Base-by-base conservation (phyloP, 2,329 filamentous ascomycete genomes). In the Cladosporium sp. region DNA sequence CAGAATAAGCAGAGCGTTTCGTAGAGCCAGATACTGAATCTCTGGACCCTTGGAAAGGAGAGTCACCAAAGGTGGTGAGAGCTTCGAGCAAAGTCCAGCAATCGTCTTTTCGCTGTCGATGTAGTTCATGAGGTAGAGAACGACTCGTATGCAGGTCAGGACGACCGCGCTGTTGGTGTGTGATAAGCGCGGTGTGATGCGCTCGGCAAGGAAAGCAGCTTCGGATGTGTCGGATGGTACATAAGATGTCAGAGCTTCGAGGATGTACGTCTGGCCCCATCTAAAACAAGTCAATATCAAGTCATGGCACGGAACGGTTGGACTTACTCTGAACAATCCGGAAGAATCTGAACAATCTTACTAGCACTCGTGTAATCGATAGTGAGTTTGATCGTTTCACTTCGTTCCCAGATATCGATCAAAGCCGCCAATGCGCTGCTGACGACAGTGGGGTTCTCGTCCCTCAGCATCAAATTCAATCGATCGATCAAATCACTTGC, bases 91-190 rank as follows among this genome's bases (percentile, higher is more conserved):
- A 33, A 98, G 75, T 1, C 84, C 82, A 4, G 87, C 84, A 55
- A 96, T 88, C 58, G 94, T 87, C 70, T 88, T 93, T 65, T 93
- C 82, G 61, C 95, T 91, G 46, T 86, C 79, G 61, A 98, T 96
- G 72, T 98, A 98, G 74, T 98, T 98, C 88, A 97, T 93, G 52
- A 98, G 78, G 65, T 98, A 98, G 43, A 98, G 79, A 30, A 98
- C 91, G 35, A 98, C 93, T 51, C 93, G 84, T 62, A 96, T 95
- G 67, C 90, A 96, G 3, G 93, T 97, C 52, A 98, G 78, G 3
- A 97, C 93, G 27, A 98, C 93, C 0, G 93, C 86, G 9, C 93
- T 96, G 69, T 98, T 98, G 35, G 90, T 93, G 69, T 98, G 93
- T 20, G 93, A 97, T 25, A 98, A 78, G 13, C 93, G 88, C n/a